Evolutionary conservation across 352 stramenopile genomes (phyloP).

Genomic region (Nothophytophthora sp.): DNA sequence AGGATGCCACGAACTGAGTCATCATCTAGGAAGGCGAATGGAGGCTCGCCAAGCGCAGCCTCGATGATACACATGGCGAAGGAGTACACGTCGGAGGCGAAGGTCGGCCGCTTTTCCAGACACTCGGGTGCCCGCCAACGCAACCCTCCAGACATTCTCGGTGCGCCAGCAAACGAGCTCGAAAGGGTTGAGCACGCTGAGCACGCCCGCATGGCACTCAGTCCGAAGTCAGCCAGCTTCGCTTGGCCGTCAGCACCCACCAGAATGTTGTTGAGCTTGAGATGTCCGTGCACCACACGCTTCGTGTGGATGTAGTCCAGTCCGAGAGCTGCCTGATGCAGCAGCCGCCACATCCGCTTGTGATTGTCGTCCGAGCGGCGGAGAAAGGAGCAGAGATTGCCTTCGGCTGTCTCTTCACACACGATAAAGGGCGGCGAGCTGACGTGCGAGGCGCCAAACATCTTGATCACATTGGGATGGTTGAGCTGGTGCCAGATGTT

Average conservation of each 20-base stretch:
- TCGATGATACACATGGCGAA: conserved; percentile 36
- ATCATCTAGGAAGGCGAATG: conserved; percentile 15
- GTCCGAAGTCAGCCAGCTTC: conserved; percentile 2
- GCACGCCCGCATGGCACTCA: neutral
- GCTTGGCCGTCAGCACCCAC: neutral
- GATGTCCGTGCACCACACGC: conserved; percentile 4
- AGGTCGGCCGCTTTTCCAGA: conserved; percentile 9
- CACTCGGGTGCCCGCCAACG: conserved; percentile 35
- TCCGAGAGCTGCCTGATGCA: conserved; percentile 31
- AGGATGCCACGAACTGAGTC: conserved; percentile 10
- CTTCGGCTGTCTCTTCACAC: conserved; percentile 12
- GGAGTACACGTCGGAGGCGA: conserved; percentile 29
- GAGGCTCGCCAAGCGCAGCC: conserved; percentile 18
- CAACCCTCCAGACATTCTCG: neutral
- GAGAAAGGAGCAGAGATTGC: conserved; percentile 11
- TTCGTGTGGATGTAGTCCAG: conserved; percentile 29
- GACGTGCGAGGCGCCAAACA: conserved; percentile 28
- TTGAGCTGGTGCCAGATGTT: conserved; percentile 10
- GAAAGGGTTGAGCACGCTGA: no score
- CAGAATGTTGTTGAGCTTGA: conserved; percentile 12
- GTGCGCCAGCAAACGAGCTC: no score
- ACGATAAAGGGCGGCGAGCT: conserved; percentile 12
- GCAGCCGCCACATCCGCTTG: conserved; percentile 2
- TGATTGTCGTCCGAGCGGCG: neutral
- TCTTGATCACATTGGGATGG: conserved; percentile 23